phyloP scores from a whole-genome alignment of 2,329 filamentous ascomycete genomes.

The Botrytis squamosa region DNA sequence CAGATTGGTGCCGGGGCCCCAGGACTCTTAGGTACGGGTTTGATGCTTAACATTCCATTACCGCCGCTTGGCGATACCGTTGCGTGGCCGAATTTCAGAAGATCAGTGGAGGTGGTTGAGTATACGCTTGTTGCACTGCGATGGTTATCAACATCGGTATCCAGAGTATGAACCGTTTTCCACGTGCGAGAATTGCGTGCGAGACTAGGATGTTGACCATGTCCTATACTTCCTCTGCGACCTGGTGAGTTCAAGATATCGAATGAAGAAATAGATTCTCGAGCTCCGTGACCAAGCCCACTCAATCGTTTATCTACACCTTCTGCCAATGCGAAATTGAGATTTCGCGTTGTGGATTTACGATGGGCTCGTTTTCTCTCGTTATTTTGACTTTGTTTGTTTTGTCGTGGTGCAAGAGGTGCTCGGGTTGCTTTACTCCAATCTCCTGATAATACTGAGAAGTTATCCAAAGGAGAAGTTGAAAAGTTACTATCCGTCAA shows the following conservation, averaged over 20 bases:
- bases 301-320: conserved; percentile 24
- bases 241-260: conserved; percentile 18
- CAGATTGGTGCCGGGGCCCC: conserved; percentile 18
- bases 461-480: conserved; percentile 30
- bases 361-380: conserved; percentile 17
- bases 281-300: conserved; percentile 32
- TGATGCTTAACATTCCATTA: conserved; percentile 22
- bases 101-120: conserved; percentile 10
- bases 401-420: conserved; percentile 10
- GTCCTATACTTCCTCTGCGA: conserved; percentile 31
- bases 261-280: conserved; percentile 27
- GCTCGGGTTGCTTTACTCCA: conserved; percentile 16
- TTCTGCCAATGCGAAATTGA: conserved; percentile 22
- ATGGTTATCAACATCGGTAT: conserved; percentile 20
- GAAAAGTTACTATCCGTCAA: conserved; percentile 33
- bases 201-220: conserved; percentile 27
- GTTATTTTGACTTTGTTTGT: background rate
- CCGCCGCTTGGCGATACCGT: conserved; percentile 29
- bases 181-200: conserved; percentile 32
- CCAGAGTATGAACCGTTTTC: conserved; percentile 28
- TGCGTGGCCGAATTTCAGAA: conserved; percentile 19
- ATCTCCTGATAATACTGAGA: conserved; percentile 28
- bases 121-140: conserved; percentile 26
- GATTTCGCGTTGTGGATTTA: conserved; percentile 27
- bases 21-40: conserved; percentile 23